Base-by-base conservation (phyloP, 2,329 filamentous ascomycete genomes). In the Pyricularia grisea region DNA sequence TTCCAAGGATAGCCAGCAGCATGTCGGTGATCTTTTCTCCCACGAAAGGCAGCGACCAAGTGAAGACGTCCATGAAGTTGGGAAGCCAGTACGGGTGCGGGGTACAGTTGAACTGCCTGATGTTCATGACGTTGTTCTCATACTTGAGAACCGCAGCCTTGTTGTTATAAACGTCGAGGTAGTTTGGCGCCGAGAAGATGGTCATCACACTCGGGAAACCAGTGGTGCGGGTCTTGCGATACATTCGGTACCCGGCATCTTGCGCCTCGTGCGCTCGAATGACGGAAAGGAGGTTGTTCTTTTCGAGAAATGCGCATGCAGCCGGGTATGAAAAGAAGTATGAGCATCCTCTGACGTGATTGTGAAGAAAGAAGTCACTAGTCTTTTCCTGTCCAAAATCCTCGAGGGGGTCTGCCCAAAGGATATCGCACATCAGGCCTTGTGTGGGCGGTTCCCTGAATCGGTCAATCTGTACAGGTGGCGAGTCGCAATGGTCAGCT, bases 51-150 rank as follows among this genome's bases (percentile, higher is more conserved):
- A 99, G 85, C 42, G 95, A 99, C 95, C 95, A 99, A n/a, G 95
- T 99, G 78, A 99, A 99, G 72, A 99, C 95, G 77, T 99, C 95
- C 95, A 99, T 99, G 78, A 99, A 99, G 83, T 99, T 99, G 69
- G 95, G 95, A 66, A 99, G 87, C 95, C 95, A 99, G 84, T 99
- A 99, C 7, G 95, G 95, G 79, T 99, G 95, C 42, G 95, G 95
- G 27, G 95, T 98, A 87, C 94, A 99, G 85, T 99, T 99, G 84
- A 99, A 99, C 80, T 99, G 95, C 70, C 95, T 89, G 77, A 99
- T 99, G 84, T 99, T 99, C 95, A 99, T 99, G 71, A 99, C 95
- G 77, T 99, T 99, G 81, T 99, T 99, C 83, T 99, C 95, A 79
- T 99, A 99, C 83, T 99, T 99, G 75, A 99, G 84, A 60, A 99